phyloP scores from a whole-genome alignment of 352 stramenopile genomes.

The Aphanomyces euteiches region DNA sequence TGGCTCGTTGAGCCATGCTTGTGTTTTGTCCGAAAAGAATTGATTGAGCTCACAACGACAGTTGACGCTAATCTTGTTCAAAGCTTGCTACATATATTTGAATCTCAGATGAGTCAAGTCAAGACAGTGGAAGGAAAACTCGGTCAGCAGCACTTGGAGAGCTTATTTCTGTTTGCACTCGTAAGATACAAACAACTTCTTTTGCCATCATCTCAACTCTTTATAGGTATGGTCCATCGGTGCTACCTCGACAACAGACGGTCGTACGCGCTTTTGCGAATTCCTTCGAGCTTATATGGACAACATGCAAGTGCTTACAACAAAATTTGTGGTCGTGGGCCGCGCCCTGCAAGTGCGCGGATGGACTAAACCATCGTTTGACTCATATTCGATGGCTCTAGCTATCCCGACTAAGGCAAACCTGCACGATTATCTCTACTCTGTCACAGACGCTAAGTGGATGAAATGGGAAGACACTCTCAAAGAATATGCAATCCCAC shows the following conservation, averaged over 20 bases:
- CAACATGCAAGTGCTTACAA: conserved; percentile 61
- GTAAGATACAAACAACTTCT: conserved; percentile 25
- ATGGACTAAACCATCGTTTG: conserved; percentile 71
- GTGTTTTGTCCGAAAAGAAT: conserved; percentile 83
- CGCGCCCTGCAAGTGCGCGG: conserved; percentile 78
- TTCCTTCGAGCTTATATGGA: conserved; percentile 79
- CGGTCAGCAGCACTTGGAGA: conserved; percentile 51
- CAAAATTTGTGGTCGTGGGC: conserved; percentile 69
- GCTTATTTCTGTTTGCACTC: conserved; percentile 87
- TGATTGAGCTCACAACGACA: conserved; percentile 81
- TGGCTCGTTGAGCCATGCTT: conserved; percentile 89
- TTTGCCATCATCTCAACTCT: neutral
- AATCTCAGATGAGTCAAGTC: conserved; percentile 70
- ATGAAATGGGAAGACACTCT: conserved; percentile 89
- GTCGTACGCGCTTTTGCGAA: conserved; percentile 66
- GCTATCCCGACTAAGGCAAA: conserved; percentile 65
- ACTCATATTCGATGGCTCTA: conserved; percentile 54
- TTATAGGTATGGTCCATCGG: conserved; percentile 79
- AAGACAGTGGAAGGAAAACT: conserved; percentile 63
- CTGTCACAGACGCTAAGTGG: conserved; percentile 81
- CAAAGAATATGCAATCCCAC: conserved; percentile 77
- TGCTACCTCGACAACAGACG: conserved; percentile 69
- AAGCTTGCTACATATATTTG: conserved; percentile 83
- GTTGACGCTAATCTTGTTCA: conserved; percentile 89
- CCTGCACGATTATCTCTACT: conserved; percentile 86